Base-by-base conservation (phyloP, 2,329 filamentous ascomycete genomes). In the Exophiala xenobiotica region DNA sequence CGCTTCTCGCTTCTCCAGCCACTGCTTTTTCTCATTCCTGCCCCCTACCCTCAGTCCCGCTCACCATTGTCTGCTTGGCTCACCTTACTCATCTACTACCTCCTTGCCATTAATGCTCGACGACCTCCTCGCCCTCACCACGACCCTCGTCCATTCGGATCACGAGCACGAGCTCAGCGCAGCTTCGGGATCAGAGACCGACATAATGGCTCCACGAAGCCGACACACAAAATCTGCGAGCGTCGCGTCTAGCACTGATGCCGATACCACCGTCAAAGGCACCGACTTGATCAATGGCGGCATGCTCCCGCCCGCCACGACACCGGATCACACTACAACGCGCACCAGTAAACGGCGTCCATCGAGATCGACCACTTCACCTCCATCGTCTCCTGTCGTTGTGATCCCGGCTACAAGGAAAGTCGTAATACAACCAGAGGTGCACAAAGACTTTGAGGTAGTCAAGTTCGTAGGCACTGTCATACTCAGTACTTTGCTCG, bases 401-500 rank as follows among this genome's bases (percentile, higher is more conserved):
- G 42, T 45, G 22, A 40, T 53, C 23, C 27, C 38, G 31, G 31
- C 31, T 7, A 35, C 31, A 14, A 35, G n/a, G 8, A 49, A 46
- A 26, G 16, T 22, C 20, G 45, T 12, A 7, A 29, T 16, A 24
- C 41, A 29, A 14, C 18, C 35, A 14, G 19, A 16, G 9, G 24
- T 39, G 7, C 31, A 14, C 3, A 43, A 40, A 26, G 31, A 38
- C n/a, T 20, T 39, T 24, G 51, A 57, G 11, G 39, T 39, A 2
- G 19, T 43, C 23, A 74, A 77, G 50, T 78, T 81, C 23, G 63
- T 76, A 3, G 68, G 70, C 3, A 65, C 69, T 3, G 68, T 80
- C n/a, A 49, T 78, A 14, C 65, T 77, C 53, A 82, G 76, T 68
- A 75, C 91, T 51, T 72, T 75, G 24, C 70, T 90, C 51, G 86